phyloP scores from a whole-genome alignment of 305 asterid genomes.

The Rubia occidens region DNA sequence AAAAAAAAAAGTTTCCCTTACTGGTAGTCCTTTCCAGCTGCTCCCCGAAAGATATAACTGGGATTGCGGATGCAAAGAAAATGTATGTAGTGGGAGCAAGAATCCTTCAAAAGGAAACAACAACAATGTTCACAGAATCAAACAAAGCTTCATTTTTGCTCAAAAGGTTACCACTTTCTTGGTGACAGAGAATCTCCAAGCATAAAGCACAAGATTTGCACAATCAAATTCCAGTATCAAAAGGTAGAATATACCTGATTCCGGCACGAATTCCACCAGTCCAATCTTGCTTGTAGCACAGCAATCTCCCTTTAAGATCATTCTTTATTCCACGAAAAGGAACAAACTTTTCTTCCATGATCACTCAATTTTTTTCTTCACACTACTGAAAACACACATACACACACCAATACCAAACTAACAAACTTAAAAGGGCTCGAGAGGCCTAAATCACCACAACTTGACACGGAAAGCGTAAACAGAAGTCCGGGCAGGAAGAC shows the following conservation, averaged over 20 bases:
- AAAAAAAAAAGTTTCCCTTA: slow-evolving; percentile 17
- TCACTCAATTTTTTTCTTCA: slow-evolving; percentile 19
- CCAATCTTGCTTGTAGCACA: slow-evolving; percentile 94
- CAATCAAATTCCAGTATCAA: slow-evolving; percentile 17
- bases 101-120: slow-evolving; percentile 50
- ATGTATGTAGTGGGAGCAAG: slow-evolving; percentile 96
- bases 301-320: slow-evolving; percentile 74
- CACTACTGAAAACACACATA: slow-evolving; percentile 15
- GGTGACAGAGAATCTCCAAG: slow-evolving; percentile 1
- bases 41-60: slow-evolving; percentile 95
- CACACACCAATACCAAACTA: slow-evolving; percentile 22
- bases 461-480: slow-evolving; percentile 21
- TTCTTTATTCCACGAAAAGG: slow-evolving; percentile 89
- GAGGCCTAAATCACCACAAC: slow-evolving; percentile 42
- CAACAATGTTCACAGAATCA: slow-evolving; percentile 13
- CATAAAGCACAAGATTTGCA: slow-evolving; percentile 3
- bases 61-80: slow-evolving; percentile 97
- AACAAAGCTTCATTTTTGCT: slow-evolving; percentile 4
- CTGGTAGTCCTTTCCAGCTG: slow-evolving; percentile 85
- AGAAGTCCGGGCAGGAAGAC: slow-evolving; percentile 44
- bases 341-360: slow-evolving; percentile 91
- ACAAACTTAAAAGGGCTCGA: slow-evolving; percentile 36
- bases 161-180: slow-evolving; percentile 9
- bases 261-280: slow-evolving; percentile 75
- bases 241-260: slow-evolving; percentile 52